A percentile compares a stretch with the other conserved stretches of the same genome.
Evolutionary conservation across 805 yeast genomes (phyloP).

Genomic region (Kodamaea lidongshanica): DNA sequence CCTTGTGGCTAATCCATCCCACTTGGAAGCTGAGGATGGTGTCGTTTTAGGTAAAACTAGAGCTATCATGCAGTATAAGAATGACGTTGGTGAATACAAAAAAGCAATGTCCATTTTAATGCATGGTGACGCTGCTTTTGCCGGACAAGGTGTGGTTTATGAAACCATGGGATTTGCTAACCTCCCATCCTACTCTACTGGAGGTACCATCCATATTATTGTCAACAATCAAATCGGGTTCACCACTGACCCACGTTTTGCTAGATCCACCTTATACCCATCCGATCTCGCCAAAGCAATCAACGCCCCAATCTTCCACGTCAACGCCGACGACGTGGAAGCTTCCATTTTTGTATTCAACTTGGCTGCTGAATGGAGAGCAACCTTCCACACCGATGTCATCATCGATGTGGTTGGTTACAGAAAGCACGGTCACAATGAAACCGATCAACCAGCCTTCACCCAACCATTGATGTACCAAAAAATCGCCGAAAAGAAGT

Average conservation of each 20-base stretch:
- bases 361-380: conserved; percentile 98
- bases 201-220: conserved; percentile 96
- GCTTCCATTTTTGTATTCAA: conserved; percentile 86
- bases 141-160: conserved; percentile 98
- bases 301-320: conserved; percentile 99
- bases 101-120: conserved; percentile 89
- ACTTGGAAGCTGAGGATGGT: conserved; percentile 98
- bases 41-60: conserved; percentile 97
- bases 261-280: conserved; percentile 97
- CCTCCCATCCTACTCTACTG: conserved; percentile 93
- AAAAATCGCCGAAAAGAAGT: conserved; percentile 80
- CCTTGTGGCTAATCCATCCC: conserved; percentile 97
- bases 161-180: conserved; percentile 95
- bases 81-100: conserved; percentile 72
- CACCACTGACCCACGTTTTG: conserved; percentile 96
- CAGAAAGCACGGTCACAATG: conserved; percentile 98
- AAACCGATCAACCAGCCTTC: conserved; percentile 98
- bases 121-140: conserved; percentile 99
- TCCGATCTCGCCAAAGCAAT: conserved; percentile 94
- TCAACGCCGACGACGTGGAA: conserved; percentile 96
- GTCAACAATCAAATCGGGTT: conserved; percentile 98
- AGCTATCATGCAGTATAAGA: conserved; percentile 88
- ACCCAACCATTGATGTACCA: conserved; percentile 98
- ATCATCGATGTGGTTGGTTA: conserved; percentile 96
- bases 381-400: conserved; percentile 92